Evolutionary conservation across 345 rosid genomes (phyloP), one percentile per base, ranked within the genome.

Genomic region (Heritiera fomes): DNA sequence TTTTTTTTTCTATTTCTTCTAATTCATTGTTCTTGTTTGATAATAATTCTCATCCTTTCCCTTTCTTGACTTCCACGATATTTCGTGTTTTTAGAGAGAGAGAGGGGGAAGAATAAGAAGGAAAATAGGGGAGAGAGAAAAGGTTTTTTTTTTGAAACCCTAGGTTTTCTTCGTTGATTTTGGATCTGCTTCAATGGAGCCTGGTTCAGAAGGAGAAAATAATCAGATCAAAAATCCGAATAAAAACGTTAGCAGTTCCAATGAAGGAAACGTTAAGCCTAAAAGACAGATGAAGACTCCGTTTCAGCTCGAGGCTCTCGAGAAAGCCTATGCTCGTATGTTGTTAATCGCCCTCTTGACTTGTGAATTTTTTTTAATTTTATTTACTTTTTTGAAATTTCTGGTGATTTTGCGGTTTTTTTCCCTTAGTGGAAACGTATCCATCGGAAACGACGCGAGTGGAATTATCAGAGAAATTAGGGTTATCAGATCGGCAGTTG

Each of bases 231-330:
- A 71, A 41, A 79, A 6, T 79, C 75, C 77, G 58, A 80, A 71
- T 59, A 83, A 78, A 56, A 84, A 61, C 75, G 56, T 41, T 68
- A 82, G 78, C 34, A 76, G 71, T 80, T 85, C 89, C 77, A 85
- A 82, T 68, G 92, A 83, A 20, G 95, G 89, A 59, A 83, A 52
- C 46, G 71, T 80, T 74, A 97, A 88, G 90, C 95, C 98, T 58
- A 97, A 94, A 84, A 95, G 99, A 15, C 98, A 93, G 96, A 97
- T 97, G 99, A 97, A 97, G 83, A 97, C 98, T 78, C 98, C 98
- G 12, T 93, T 81, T 80, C 98, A 97, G 84, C 98, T 97, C 40
- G 93, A 94, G 78, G 86, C 89, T 73, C 88, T 97, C 0, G 98
- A 97, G 89, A 92, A 87, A 79, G 94, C 97, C 65, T 97, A 90